Evolutionary conservation across 2,329 filamentous ascomycete genomes (phyloP).

Genomic region (Cladosporium austrohemisphaericum): DNA sequence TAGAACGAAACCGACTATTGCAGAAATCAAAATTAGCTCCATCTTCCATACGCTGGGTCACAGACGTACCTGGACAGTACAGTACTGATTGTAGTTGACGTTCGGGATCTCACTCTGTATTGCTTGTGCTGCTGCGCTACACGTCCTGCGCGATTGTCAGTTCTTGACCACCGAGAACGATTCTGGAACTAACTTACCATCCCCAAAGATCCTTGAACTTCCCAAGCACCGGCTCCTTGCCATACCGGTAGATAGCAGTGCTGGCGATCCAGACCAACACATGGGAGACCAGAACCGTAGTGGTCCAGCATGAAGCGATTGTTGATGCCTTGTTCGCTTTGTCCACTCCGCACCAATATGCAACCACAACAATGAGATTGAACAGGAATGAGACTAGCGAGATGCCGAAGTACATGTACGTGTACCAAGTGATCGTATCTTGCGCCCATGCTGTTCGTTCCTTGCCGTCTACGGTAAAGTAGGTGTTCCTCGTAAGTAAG

Average conservation of each 20-base stretch:
- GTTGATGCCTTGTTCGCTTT: constrained; percentile 33
- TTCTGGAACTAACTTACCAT: constrained; percentile 35
- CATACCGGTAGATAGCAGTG: constrained; percentile 34
- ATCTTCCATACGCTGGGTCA: not conserved
- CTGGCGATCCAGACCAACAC: constrained; percentile 37
- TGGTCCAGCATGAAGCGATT: constrained; percentile 30
- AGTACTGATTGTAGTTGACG: constrained; percentile 37
- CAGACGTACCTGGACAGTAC: constrained; percentile 34
- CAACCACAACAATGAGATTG: constrained; percentile 34
- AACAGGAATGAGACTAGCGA: constrained; percentile 32
- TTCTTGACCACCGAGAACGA: constrained; percentile 26
- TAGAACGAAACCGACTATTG: constrained; percentile 34
- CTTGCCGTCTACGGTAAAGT: constrained; percentile 22
- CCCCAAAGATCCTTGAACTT: constrained; percentile 41
- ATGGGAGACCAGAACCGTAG: constrained; percentile 31
- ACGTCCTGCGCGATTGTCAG: not conserved
- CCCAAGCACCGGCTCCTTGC: constrained; percentile 34
- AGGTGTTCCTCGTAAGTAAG: constrained; percentile 32
- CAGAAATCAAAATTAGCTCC: not conserved
- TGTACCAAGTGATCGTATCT: constrained; percentile 38
- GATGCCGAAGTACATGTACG: constrained; percentile 38
- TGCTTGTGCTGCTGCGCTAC: constrained; percentile 25
- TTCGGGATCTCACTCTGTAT: constrained; percentile 38
- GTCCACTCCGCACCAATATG: constrained; percentile 32
- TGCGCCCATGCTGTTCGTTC: constrained; percentile 39